A percentile compares a stretch with the other conserved stretches of the same genome.
phyloP scores from a whole-genome alignment of 2,329 filamentous ascomycete species.

The Sphaerostilbella broomeana region DNA sequence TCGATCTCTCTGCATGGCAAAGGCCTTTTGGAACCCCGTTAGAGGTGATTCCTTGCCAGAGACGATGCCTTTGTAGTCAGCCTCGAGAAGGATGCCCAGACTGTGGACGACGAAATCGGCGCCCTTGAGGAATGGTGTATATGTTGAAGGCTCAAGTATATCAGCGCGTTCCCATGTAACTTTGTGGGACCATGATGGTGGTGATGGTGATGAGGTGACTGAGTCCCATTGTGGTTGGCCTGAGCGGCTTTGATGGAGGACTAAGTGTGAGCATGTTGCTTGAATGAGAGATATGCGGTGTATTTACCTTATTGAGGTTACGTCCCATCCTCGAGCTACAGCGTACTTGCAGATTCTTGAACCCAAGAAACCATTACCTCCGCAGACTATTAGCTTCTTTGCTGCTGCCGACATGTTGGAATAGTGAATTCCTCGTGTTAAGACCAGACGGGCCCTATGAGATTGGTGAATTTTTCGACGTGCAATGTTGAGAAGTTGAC shows the following conservation, averaged over 20 bases:
- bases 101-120: constrained; percentile 86
- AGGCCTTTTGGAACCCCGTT: constrained; percentile 69
- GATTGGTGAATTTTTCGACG: too few relatives aligned
- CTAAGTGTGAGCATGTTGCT: neutral
- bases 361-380: constrained; percentile 88
- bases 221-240: constrained; percentile 81
- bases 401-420: constrained; percentile 30
- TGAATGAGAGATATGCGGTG: neutral
- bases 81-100: constrained; percentile 93
- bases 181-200: constrained; percentile 73
- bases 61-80: constrained; percentile 92
- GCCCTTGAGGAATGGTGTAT: constrained; percentile 65
- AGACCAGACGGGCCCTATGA: too few relatives aligned
- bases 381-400: constrained; percentile 83
- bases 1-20: constrained; percentile 58
- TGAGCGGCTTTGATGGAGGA: constrained; percentile 58
- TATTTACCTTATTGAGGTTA: constrained; percentile 79
- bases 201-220: constrained; percentile 61
- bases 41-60: constrained; percentile 79
- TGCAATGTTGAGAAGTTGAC: too few relatives aligned
- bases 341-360: constrained; percentile 86
- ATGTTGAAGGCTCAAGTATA: constrained; percentile 75
- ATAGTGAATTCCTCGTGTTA: too few relatives aligned
- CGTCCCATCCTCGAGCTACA: constrained; percentile 78
- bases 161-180: constrained; percentile 87